Evolutionary conservation across 805 yeast genomes (phyloP).

Genomic region (Saturnispora gosingensis): DNA sequence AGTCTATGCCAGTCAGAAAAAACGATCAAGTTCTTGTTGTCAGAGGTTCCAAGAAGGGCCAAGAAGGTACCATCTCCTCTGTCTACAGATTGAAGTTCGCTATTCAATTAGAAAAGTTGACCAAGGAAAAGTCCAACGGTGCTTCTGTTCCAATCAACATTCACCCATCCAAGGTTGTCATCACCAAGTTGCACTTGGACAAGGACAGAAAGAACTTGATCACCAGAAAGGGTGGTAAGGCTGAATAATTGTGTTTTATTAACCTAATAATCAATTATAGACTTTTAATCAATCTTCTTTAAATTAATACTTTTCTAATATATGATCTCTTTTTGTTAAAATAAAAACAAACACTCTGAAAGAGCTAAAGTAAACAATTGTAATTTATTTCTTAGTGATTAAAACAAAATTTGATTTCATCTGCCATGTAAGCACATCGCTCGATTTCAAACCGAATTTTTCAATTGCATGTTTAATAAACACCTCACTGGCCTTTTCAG

Average conservation of each 20-base stretch:
- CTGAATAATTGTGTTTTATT: constrained; percentile 50
- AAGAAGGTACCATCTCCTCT: constrained; percentile 95
- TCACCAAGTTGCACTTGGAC: constrained; percentile 97
- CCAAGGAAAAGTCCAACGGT: constrained; percentile 97
- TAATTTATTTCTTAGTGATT: background rate
- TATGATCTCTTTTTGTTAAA: background rate
- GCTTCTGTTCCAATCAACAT: constrained; percentile 95
- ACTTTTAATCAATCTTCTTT: constrained; percentile 3
- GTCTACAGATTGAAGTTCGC: constrained; percentile 98
- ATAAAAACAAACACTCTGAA: background rate
- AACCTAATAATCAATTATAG: constrained; percentile 5
- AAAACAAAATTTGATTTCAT: constrained; percentile 6
- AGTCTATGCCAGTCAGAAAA: constrained; percentile 94
- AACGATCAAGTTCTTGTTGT: constrained; percentile 92
- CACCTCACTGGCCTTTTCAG: constrained; percentile 29
- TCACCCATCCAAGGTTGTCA: constrained; percentile 98
- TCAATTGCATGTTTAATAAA: constrained; percentile 29
- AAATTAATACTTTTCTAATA: constrained; percentile 1
- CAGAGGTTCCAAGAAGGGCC: constrained; percentile 99
- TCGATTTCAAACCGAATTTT: constrained; percentile 37
- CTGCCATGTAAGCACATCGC: constrained; percentile 27
- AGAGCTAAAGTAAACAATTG: background rate
- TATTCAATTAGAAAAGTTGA: constrained; percentile 93
- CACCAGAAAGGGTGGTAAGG: constrained; percentile 95
- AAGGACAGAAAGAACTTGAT: constrained; percentile 98